Evolutionary conservation across 2,329 filamentous ascomycete species (phyloP), one percentile per base, ranked within the genome.

Genomic region (Blastomyces gilchristii): DNA sequence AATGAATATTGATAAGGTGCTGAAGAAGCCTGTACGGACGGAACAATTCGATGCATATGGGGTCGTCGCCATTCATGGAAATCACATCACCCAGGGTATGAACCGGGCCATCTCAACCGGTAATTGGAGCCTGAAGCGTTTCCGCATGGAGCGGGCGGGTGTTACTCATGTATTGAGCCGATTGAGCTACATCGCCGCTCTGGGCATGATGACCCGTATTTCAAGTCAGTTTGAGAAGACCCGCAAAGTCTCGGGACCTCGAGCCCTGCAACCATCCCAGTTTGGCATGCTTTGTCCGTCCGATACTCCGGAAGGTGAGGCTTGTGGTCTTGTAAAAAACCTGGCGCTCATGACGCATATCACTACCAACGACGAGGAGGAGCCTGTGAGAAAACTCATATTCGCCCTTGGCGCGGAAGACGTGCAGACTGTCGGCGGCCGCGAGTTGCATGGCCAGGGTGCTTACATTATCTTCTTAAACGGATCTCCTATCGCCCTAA

Each of bases 161-260:
- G 91, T 99, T 28, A 97, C 95, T 0, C 94, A 99, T 75, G 91
- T 99, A 50, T 81, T 99, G 58, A 97, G 93, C 76, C 86, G 94
- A 67, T 81, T 99, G 62, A 97, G 93, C 75, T 99, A 97, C 73
- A 97, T 99, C 74, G 90, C 89, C 66, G 94, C 94, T 37, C 84
- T 99, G 37, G 95, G 95, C 66, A 99, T 99, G 95, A 99, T 99
- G 94, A 99, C 94, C 16, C 85, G 94, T 75, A 97, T 99, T 71
- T 94, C 89, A 75, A 95, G 90, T 82, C 94, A 99, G 78, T 99
- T 99, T 71, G 94, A 99, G 74, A 99, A 99, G 82, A 97, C 94
- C 1, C 82, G 94, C 69, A 99, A 99, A 77, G 92, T 99, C 65
- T 92, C 88, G 72, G 95, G 95, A 68, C 94, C 95, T 70, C 87